Percentiles rank a stretch among this genome's conserved stretches.
Evolutionary conservation across 192 early-diverging fungal genomes (phyloP).

Genomic region (Chytriomyces sp.): DNA sequence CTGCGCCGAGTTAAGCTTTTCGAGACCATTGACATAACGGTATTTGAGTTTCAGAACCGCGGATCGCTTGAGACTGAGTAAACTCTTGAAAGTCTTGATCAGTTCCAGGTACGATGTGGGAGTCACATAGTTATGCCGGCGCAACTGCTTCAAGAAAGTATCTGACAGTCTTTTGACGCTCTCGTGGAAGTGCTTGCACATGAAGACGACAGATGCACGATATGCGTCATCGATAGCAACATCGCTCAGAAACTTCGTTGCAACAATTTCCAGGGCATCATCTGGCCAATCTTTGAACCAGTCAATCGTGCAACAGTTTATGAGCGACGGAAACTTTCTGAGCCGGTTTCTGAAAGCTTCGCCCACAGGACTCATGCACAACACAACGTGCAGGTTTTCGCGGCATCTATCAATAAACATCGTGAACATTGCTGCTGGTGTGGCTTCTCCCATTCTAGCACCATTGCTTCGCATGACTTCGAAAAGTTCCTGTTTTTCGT

Average conservation of each 20-base stretch:
- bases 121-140: conserved; percentile 63
- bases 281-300: conserved; percentile 68
- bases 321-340: conserved; percentile 59
- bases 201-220: conserved; percentile 50
- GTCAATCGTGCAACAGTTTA: conserved; percentile 67
- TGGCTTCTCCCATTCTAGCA: conserved; percentile 38
- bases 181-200: conserved; percentile 67
- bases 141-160: conserved; percentile 43
- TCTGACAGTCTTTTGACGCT: conserved; percentile 51
- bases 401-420: conserved; percentile 59
- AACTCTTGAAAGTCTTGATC: conserved; percentile 58
- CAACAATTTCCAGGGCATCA: conserved; percentile 62
- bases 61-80: conserved; percentile 45
- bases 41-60: conserved; percentile 51
- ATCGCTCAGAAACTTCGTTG: conserved; percentile 55
- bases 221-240: conserved; percentile 54
- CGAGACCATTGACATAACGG: conserved; percentile 60
- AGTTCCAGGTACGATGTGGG: conserved; percentile 64
- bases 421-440: conserved; percentile 51
- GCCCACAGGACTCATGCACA: conserved; percentile 63
- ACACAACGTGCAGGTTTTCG: conserved; percentile 59
- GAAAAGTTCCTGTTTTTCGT: conserved; percentile 64
- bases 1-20: conserved; percentile 62
- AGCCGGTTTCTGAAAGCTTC: conserved; percentile 61
- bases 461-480: conserved; percentile 55